phyloP scores from a whole-genome alignment of 2,329 filamentous ascomycete genomes.

The Reticulascus tulasneorum region DNA sequence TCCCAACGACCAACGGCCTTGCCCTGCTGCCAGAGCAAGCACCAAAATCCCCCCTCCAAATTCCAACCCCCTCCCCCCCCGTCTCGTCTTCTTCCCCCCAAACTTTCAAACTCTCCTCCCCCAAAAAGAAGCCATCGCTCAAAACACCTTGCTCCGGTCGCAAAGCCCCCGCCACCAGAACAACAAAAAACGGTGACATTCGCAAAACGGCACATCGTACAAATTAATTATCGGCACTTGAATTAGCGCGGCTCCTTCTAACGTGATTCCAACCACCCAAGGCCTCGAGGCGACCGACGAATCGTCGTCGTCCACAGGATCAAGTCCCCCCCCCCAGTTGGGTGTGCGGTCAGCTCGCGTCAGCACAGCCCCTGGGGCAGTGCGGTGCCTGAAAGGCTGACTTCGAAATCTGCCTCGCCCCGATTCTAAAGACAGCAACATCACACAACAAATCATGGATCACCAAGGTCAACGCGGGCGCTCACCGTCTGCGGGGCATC shows the following conservation, averaged over 20 bases:
- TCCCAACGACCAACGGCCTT: too few relatives aligned
- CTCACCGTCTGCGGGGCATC: conserved; percentile 57
- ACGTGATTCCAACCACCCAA: too few relatives aligned
- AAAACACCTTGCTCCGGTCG: too few relatives aligned
- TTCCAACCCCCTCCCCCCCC: not conserved
- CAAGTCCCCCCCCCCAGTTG: conserved; percentile 11
- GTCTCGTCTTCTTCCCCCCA: not conserved
- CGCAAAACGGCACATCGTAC: too few relatives aligned
- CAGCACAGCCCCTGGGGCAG: conserved; percentile 39
- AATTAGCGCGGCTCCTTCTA: too few relatives aligned
- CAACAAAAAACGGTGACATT: too few relatives aligned
- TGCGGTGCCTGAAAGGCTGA: conserved; percentile 41
- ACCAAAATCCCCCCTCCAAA: not conserved
- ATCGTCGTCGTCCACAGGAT: conserved; percentile 8
- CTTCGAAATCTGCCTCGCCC: conserved; percentile 41
- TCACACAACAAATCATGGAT: conserved; percentile 30
- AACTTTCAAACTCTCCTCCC: not conserved
- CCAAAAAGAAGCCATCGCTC: too few relatives aligned
- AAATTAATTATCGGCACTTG: too few relatives aligned
- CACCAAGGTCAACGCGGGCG: conserved; percentile 46
- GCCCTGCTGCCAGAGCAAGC: not conserved
- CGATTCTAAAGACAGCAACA: conserved; percentile 31
- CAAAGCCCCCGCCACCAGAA: too few relatives aligned
- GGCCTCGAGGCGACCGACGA: too few relatives aligned
- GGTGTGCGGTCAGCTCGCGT: conserved; percentile 22